Base-by-base conservation (phyloP, 768 basidiomycete genomes). In the Clathrus columnatus region DNA sequence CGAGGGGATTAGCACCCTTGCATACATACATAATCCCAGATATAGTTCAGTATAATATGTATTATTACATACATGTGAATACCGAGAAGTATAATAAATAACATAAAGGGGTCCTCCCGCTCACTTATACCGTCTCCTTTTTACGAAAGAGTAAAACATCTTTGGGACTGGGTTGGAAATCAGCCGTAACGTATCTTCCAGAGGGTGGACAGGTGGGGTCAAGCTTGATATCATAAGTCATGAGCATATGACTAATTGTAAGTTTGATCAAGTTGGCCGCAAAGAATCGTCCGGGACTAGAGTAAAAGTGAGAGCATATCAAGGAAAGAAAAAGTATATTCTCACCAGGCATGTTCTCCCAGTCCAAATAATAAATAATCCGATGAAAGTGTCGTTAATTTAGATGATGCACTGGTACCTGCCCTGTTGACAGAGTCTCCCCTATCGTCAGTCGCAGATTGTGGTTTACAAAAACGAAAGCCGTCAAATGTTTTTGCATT, bases 381-480 rank as follows among this genome's bases (percentile, higher is more conserved):
- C 28, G 32, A 64, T 11, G 27, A 62, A 59, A 0, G 72, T 69
- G 18, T 69, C 68, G 24, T 67, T 65, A 42, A 70, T 67, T 49
- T 70, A 70, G 45, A 72, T 62, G 57, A 68, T 71, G 2, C 45
- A 57, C 10, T 50, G 57, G 36, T 36, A 11, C 4, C 11, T 14
- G 36, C 74, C 73, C 1, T 60, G 69, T 1, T 67, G n/a, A n/a
- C n/a, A n/a, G n/a, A n/a, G n/a, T n/a, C 61, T 30, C 54, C 60
- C 17, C 72, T 65, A 43, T 66, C 60, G 58, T 69, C 62, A 0
- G 11, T 11, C n/a, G 36, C n/a, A 36, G 4, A 14, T 14, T 36
- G 4, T 11, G 36, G 10, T 36, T 36, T 36, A n/a, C 69, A 65
- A 60, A 78, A 82, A 2, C 81, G 76, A 64, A 77, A 79, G 0